These are phyloP conservation scores for Epichloe brachyelytri DNA, from an alignment of 2,329 filamentous ascomycete species.

Conservation along the genomic window DNA sequence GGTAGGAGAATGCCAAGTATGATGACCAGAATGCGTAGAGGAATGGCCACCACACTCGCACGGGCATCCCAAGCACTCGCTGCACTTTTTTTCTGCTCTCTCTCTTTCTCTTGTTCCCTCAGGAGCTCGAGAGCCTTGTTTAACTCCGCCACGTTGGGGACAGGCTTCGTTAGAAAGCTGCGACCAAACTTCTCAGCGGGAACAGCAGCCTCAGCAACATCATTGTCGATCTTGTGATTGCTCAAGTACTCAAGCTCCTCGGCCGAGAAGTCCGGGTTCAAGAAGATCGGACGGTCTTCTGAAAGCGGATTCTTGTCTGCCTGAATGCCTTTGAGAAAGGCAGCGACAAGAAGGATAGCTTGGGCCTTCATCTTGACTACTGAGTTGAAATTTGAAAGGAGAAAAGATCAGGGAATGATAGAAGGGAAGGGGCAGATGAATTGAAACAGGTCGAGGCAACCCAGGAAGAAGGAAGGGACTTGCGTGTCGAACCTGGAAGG, in stretches of 20 bases:
- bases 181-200: no score
- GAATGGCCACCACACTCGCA: no score
- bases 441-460: background rate
- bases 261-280: background rate
- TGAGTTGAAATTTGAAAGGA: background rate
- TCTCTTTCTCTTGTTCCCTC: no score
- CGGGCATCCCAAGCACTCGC: no score
- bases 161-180: fast-evolving
- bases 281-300: background rate
- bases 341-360: background rate
- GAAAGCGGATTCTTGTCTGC: background rate
- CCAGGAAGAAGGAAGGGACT: background rate
- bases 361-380: background rate
- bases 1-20: no score
- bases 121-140: no score
- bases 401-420: background rate
- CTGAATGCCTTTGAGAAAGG: background rate
- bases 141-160: fast-evolving
- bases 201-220: no score
- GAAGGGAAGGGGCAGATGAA: background rate
- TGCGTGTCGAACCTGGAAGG: background rate
- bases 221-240: no score
- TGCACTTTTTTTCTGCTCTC: no score
- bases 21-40: no score
- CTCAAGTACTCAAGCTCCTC: no score